These are phyloP conservation scores for Nannochloris sp. DNA, from an alignment of 139 green algal species.

Conservation along the genomic window DNA sequence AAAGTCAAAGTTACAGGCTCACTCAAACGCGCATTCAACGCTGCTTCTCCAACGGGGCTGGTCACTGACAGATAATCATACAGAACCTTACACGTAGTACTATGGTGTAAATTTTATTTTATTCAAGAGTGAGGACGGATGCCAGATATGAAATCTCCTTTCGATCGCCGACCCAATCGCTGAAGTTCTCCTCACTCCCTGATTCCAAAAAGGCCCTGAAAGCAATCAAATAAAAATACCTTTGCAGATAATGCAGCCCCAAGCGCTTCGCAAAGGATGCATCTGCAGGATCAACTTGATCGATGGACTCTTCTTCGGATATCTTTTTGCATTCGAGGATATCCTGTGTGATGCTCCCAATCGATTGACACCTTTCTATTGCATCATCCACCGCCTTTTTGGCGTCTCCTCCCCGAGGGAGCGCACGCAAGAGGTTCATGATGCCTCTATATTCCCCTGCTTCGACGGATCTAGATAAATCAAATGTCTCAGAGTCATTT, in stretches of 20 bases:
- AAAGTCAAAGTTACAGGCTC: no score
- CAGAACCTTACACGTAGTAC: no score
- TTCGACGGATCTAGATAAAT: slow-evolving; percentile 15
- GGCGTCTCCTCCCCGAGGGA: slow-evolving; percentile 56
- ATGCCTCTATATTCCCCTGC: slow-evolving; percentile 69
- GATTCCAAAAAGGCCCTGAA: slow-evolving; percentile 34
- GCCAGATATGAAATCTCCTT: slow-evolving; percentile 52
- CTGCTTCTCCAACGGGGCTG: no score
- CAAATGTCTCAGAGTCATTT: slow-evolving; percentile 18
- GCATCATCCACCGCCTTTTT: slow-evolving; percentile 69
- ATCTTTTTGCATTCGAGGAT: slow-evolving; percentile 49
- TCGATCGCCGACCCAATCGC: slow-evolving; percentile 44
- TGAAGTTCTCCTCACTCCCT: slow-evolving; percentile 15
- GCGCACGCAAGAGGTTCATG: slow-evolving; percentile 53
- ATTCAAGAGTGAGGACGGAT: slow-evolving; percentile 37
- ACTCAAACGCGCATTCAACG: no score
- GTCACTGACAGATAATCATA: no score
- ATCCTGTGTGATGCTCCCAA: slow-evolving; percentile 66
- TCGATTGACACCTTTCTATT: slow-evolving; percentile 35
- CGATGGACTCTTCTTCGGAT: slow-evolving; percentile 3
- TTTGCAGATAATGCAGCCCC: slow-evolving; percentile 84
- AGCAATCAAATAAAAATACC: slow-evolving; percentile 79
- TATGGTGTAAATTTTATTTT: not conserved
- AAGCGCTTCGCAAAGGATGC: slow-evolving; percentile 45
- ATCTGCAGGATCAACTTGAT: slow-evolving; percentile 10